These are phyloP conservation scores for Kwoniella dejecticola DNA, from an alignment of 768 basidiomycete genomes.

Conservation along the genomic window DNA sequence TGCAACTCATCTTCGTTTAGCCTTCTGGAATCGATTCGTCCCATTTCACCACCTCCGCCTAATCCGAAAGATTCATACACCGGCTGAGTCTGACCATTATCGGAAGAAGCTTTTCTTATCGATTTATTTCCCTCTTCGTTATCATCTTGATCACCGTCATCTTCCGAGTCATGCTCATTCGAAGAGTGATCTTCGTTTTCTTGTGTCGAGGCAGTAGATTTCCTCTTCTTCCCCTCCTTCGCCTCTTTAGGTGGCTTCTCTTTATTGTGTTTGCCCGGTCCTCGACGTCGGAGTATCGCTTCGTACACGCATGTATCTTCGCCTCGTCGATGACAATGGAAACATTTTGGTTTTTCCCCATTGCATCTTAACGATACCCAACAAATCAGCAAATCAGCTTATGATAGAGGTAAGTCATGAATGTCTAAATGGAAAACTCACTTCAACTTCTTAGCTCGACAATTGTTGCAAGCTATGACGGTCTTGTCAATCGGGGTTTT, in stretches of 20 bases:
- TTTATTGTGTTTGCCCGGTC: constrained; percentile 54
- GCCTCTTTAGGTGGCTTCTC: constrained; percentile 11
- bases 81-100: neutral
- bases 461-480: constrained; percentile 45
- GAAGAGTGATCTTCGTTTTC: neutral
- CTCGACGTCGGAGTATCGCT: constrained; percentile 48
- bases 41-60: constrained; percentile 1
- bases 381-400: neutral
- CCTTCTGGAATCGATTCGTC: neutral
- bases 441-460: constrained; percentile 46
- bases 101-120: neutral
- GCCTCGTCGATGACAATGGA: constrained; percentile 46
- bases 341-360: constrained; percentile 51
- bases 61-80: neutral
- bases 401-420: too few species aligned
- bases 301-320: constrained; percentile 52
- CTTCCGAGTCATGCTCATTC: neutral
- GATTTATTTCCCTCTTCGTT: neutral
- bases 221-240: neutral
- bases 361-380: constrained; percentile 45
- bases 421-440: constrained; percentile 18
- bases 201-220: neutral
- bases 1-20: constrained; percentile 8
- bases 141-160: neutral
- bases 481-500: constrained; percentile 17